These are phyloP conservation scores for Cystobasidium tubakii DNA, from an alignment of 768 basidiomycete species.

Conservation along the genomic window DNA sequence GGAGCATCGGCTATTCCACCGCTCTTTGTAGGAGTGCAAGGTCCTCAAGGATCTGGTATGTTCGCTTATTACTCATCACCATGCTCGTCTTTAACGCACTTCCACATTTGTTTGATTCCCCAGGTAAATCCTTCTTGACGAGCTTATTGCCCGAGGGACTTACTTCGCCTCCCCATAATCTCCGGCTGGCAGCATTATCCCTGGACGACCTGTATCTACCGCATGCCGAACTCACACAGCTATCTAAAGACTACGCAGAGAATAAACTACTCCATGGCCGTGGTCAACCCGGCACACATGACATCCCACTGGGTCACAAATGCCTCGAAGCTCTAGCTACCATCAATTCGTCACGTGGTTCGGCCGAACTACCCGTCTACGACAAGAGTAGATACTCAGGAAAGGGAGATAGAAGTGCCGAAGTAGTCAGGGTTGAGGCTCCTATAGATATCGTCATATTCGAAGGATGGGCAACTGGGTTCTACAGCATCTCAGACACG, in stretches of 20 bases:
- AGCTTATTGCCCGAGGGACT: constrained; percentile 55
- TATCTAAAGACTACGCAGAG: constrained; percentile 57
- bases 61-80: no score
- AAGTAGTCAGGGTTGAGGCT: constrained; percentile 54
- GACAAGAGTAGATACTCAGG: constrained; percentile 78
- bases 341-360: constrained; percentile 49
- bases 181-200: constrained; percentile 48
- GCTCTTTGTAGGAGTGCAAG: constrained; percentile 79
- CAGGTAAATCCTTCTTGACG: constrained; percentile 73
- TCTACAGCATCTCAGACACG: constrained; percentile 58
- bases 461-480: constrained; percentile 95
- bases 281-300: constrained; percentile 92
- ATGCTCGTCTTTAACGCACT: no score
- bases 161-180: constrained; percentile 42
- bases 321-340: constrained; percentile 56
- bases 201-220: constrained; percentile 69
- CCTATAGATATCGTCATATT: constrained; percentile 75
- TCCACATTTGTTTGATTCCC: no score
- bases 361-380: constrained; percentile 65
- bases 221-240: constrained; percentile 57
- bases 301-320: constrained; percentile 61
- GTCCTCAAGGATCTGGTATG: constrained; percentile 76
- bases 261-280: constrained; percentile 71
- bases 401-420: constrained; percentile 68
- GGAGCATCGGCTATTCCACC: constrained; percentile 51